phyloP scores from a whole-genome alignment of 305 asterid genomes.

The Rubia balearica region DNA sequence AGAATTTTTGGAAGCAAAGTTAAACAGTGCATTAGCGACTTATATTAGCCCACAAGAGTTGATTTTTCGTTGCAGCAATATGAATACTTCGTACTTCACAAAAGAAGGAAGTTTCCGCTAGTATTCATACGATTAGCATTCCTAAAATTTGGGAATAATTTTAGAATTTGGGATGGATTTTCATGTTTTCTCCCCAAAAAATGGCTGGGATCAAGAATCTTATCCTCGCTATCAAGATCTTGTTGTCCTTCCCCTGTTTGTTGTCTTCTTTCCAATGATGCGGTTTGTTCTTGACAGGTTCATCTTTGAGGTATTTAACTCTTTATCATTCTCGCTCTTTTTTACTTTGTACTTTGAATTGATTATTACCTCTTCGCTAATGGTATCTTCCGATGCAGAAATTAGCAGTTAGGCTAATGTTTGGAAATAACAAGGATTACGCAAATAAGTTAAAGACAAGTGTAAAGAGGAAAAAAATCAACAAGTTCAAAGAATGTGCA shows the following conservation, averaged over 20 bases:
- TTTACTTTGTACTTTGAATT: background rate
- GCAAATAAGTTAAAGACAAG: conserved; percentile 1
- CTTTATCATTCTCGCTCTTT: background rate
- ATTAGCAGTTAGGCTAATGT: conserved; percentile 20
- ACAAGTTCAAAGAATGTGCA: conserved; percentile 33
- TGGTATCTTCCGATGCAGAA: conserved; percentile 15
- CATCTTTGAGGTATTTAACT: conserved; percentile 57
- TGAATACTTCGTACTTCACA: background rate
- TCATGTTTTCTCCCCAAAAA: background rate
- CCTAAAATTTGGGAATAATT: background rate
- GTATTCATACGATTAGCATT: background rate
- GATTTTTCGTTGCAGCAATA: background rate
- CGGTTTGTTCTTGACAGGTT: conserved; percentile 70
- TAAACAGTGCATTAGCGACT: background rate
- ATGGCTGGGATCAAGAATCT: conserved; percentile 58
- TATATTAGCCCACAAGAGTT: background rate
- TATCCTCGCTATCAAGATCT: conserved; percentile 52
- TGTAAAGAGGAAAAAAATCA: conserved; percentile 17
- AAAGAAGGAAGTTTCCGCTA: no score
- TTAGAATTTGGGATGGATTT: conserved; percentile 1
- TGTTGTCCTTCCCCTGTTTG: conserved; percentile 39
- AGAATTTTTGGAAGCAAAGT: no score
- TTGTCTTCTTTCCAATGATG: conserved; percentile 47
- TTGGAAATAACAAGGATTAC: conserved; percentile 12
- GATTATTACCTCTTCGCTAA: background rate